Percentiles rank a stretch among this genome's conserved stretches.
These are phyloP conservation scores for Nadsonia fulvescens DNA, from an alignment of 805 yeast genomes.

Conservation along the genomic window DNA sequence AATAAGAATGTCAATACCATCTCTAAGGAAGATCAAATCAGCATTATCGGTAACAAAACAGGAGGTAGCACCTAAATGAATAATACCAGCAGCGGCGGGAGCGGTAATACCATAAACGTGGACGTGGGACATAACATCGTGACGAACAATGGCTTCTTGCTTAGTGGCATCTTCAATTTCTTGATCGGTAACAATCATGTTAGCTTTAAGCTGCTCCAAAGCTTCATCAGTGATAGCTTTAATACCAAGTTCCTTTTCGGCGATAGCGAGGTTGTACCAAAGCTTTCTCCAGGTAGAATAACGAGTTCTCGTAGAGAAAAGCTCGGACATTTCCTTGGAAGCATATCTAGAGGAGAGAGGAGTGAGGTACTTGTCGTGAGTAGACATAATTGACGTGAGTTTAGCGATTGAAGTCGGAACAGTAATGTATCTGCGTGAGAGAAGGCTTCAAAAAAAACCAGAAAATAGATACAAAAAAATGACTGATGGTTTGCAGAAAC, in stretches of 20 bases:
- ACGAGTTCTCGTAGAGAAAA: conserved; percentile 84
- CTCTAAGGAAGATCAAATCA: conserved; percentile 87
- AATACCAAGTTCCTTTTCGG: conserved; percentile 84
- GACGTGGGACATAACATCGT: conserved; percentile 98
- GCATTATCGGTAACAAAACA: conserved; percentile 97
- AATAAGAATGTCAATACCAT: conserved; percentile 82
- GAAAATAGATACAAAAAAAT: too few species aligned
- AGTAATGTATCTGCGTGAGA: too few species aligned
- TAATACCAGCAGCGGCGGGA: conserved; percentile 94
- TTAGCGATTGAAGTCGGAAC: too few species aligned
- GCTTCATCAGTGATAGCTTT: conserved; percentile 80
- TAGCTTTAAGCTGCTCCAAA: conserved; percentile 61
- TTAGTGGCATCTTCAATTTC: conserved; percentile 77
- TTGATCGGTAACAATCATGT: conserved; percentile 75
- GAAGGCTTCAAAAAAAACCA: too few species aligned
- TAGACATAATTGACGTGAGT: too few species aligned
- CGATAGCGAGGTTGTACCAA: conserved; percentile 89
- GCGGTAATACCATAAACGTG: conserved; percentile 85
- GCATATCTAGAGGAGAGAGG: conserved; percentile 96
- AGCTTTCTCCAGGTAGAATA: conserved; percentile 97
- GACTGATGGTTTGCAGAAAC: too few species aligned
- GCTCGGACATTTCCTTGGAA: conserved; percentile 85
- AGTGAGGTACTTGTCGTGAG: conserved; percentile 65
- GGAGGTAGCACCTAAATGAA: conserved; percentile 95
- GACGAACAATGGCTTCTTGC: conserved; percentile 96